phyloP scores from a whole-genome alignment of 306 rosid genomes.

The Cercis canadensis region DNA sequence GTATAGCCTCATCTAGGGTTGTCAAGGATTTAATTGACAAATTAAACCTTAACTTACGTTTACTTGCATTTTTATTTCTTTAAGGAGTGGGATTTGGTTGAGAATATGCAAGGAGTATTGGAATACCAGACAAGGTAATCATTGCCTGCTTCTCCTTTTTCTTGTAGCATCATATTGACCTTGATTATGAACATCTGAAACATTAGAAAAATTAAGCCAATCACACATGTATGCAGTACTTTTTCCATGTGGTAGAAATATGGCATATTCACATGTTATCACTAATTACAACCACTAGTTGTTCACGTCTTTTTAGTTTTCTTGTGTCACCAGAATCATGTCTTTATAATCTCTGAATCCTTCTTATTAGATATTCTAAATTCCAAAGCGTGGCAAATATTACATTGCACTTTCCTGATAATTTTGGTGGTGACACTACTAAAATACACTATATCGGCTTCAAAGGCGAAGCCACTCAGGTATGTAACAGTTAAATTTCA shows the following conservation, averaged over 20 bases:
- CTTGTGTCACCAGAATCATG: slow-evolving; percentile 6
- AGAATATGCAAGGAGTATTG: slow-evolving; percentile 88
- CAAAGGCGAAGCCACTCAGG: slow-evolving; percentile 98
- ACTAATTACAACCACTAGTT: not conserved
- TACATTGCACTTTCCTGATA: slow-evolving; percentile 92
- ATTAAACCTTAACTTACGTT: slow-evolving; percentile 34
- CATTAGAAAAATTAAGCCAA: not conserved
- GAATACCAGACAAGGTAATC: slow-evolving; percentile 97
- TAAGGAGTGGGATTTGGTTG: slow-evolving; percentile 98
- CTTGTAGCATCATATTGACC: slow-evolving; percentile 19
- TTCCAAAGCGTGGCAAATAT: slow-evolving; percentile 91
- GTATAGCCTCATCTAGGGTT: slow-evolving; percentile 50
- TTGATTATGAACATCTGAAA: slow-evolving; percentile 3
- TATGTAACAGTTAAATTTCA: slow-evolving; percentile 40
- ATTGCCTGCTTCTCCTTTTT: slow-evolving; percentile 30
- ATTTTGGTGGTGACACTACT: slow-evolving; percentile 84
- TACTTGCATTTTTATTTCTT: slow-evolving; percentile 37
- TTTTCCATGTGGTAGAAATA: slow-evolving; percentile 21
- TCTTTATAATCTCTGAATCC: slow-evolving; percentile 32
- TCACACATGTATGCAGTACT: slow-evolving; percentile 4
- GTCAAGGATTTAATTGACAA: slow-evolving; percentile 35
- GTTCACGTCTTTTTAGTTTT: slow-evolving; percentile 23
- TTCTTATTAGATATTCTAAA: slow-evolving; percentile 74
- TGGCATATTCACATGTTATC: not conserved
- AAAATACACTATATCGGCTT: slow-evolving; percentile 92